Percentiles rank a stretch among this genome's conserved stretches.
These are phyloP conservation scores for Ulota crispa DNA, from an alignment of 225 moss, liverwort and hornwort genomes.

Conservation along the genomic window DNA sequence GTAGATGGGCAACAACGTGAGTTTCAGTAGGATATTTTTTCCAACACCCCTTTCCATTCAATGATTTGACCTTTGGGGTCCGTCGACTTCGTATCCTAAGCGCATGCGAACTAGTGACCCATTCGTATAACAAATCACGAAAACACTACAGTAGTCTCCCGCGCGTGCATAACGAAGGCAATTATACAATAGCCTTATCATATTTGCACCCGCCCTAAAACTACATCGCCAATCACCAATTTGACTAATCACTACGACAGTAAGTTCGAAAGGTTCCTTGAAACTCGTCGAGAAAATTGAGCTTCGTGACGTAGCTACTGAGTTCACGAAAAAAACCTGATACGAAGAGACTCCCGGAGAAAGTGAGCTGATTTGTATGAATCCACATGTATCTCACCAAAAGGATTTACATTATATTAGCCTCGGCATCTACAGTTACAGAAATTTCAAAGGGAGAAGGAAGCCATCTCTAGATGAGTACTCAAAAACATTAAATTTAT, in stretches of 20 bases:
- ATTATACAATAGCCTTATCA: constrained; percentile 3
- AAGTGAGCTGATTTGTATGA: constrained; percentile 7
- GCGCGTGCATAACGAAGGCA: not conserved
- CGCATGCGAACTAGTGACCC: constrained; percentile 19
- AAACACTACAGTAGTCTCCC: not conserved
- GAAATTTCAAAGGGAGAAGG: not conserved
- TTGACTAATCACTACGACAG: constrained; percentile 9
- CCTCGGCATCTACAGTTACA: constrained; percentile 12
- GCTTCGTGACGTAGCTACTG: constrained; percentile 23
- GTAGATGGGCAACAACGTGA: not conserved
- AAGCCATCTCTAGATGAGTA: not conserved
- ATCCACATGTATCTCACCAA: constrained; percentile 30
- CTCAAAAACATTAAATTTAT: not conserved
- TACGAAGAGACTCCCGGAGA: constrained; percentile 37
- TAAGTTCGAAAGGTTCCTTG: constrained; percentile 21
- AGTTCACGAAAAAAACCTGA: constrained; percentile 36
- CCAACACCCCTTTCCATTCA: not conserved
- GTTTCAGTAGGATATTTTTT: not conserved
- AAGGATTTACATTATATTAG: constrained; percentile 5
- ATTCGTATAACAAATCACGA: not conserved
- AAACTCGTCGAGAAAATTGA: constrained; percentile 22
- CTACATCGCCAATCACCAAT: constrained; percentile 3
- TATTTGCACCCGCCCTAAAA: not conserved
- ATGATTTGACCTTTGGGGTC: constrained; percentile 32
- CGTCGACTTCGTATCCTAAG: constrained; percentile 1